These are phyloP conservation scores for Leccinum variicolor DNA, from an alignment of 768 basidiomycete genomes.

Conservation along the genomic window DNA sequence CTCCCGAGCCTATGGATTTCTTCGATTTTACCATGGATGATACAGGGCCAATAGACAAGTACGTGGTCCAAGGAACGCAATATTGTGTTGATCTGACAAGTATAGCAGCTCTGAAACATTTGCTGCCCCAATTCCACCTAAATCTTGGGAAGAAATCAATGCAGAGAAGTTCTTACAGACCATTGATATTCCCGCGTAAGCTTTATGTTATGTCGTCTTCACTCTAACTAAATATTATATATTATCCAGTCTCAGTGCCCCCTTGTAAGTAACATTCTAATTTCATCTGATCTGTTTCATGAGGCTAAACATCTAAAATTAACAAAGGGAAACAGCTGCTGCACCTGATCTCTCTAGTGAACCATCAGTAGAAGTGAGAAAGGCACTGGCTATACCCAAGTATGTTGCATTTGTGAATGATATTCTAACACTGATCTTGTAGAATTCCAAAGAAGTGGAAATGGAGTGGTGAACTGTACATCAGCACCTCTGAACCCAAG, in stretches of 20 bases:
- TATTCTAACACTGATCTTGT: neutral
- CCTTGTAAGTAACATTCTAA: slow-evolving; percentile 20
- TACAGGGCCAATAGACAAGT: slow-evolving; percentile 9
- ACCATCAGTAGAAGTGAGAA: slow-evolving; percentile 7
- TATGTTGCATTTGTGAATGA: slow-evolving; percentile 10
- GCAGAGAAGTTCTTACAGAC: slow-evolving; percentile 27
- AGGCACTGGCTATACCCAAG: slow-evolving; percentile 23
- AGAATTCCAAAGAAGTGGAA: slow-evolving; percentile 63
- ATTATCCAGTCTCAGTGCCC: slow-evolving; percentile 18
- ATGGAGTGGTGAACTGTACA: slow-evolving; percentile 58
- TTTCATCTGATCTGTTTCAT: neutral
- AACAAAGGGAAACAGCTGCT: slow-evolving; percentile 16
- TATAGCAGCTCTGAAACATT: slow-evolving; percentile 2
- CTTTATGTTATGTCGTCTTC: neutral
- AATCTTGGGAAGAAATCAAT: slow-evolving; percentile 18
- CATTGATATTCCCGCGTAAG: slow-evolving; percentile 26
- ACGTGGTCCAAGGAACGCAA: neutral
- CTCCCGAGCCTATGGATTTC: slow-evolving; percentile 22
- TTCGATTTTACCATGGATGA: slow-evolving; percentile 14
- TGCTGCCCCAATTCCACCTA: slow-evolving; percentile 12
- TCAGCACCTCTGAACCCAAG: slow-evolving; percentile 34
- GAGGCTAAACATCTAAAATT: neutral
- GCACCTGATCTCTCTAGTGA: slow-evolving; percentile 2
- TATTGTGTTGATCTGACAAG: neutral
- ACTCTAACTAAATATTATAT: neutral